These are phyloP conservation scores for Xylaria sp. DNA, from an alignment of 2,329 filamentous ascomycete species.

Conservation along the genomic window DNA sequence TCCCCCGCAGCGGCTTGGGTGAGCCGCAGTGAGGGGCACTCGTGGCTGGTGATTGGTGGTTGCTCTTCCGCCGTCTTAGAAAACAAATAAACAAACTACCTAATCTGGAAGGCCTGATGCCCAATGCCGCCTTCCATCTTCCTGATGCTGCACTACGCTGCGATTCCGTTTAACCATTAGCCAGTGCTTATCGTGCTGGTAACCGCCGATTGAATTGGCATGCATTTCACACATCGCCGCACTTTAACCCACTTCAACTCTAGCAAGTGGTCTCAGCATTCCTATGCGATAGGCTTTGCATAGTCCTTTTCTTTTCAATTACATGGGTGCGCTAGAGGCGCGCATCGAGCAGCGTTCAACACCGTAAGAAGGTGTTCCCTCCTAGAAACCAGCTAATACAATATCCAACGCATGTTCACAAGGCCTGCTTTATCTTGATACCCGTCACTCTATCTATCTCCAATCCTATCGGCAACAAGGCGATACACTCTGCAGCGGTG, in stretches of 20 bases:
- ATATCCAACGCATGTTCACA: conserved; percentile 1
- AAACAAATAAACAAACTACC: conserved; percentile 54
- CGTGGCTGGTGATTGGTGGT: conserved; percentile 32
- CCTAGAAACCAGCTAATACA: conserved; percentile 6
- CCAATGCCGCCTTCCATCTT: conserved; percentile 26
- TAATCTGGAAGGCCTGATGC: conserved; percentile 43
- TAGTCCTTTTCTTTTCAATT: conserved; percentile 29
- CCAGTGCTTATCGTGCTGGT: conserved; percentile 38
- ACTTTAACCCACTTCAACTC: conserved; percentile 7
- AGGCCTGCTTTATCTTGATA: not conserved
- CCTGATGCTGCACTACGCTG: conserved; percentile 12
- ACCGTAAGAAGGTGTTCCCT: conserved; percentile 22
- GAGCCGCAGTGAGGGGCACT: conserved; percentile 38
- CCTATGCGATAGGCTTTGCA: conserved; percentile 35
- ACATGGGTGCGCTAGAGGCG: conserved; percentile 47
- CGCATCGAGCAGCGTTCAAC: conserved; percentile 30
- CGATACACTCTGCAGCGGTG: conserved; percentile 1
- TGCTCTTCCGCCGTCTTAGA: conserved; percentile 40
- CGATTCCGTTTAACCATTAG: conserved; percentile 28
- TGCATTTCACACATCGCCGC: conserved; percentile 30
- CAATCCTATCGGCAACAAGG: not conserved
- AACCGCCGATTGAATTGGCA: conserved; percentile 38
- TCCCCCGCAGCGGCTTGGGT: not conserved
- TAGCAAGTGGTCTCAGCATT: conserved; percentile 32
- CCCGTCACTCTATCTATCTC: not conserved